Evolutionary conservation across 2,329 filamentous ascomycete species (phyloP).

Genomic region (Fusarium humuli): DNA sequence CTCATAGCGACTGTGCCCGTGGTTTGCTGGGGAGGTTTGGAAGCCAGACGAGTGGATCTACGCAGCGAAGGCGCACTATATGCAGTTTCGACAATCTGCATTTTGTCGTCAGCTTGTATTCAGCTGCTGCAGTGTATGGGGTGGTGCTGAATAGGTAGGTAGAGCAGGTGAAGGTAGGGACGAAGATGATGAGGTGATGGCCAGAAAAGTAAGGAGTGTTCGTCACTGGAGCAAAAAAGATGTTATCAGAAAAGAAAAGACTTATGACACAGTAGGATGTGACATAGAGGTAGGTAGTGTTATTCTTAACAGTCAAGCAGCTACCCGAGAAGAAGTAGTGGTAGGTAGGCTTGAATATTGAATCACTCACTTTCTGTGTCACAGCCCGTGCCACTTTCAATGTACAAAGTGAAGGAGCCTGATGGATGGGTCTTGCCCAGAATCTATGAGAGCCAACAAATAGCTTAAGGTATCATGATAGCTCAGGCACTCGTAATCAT

Average conservation of each 20-base stretch:
- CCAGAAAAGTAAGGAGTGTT: not conserved
- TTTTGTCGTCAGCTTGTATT: constrained; percentile 16
- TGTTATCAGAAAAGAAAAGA: not conserved
- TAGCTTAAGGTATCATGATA: constrained; percentile 16
- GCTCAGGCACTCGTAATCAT: not conserved
- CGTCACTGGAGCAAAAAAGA: not conserved
- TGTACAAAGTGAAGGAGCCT: not conserved
- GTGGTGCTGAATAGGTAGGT: not conserved
- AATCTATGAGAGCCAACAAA: not conserved
- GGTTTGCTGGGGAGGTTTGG: constrained; percentile 1
- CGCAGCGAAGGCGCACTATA: constrained; percentile 16
- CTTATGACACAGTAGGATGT: not conserved
- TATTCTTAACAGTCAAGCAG: not conserved
- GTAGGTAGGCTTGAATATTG: not conserved
- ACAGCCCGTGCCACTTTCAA: not conserved
- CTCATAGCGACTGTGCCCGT: constrained; percentile 24
- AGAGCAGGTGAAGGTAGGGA: not conserved
- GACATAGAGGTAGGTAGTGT: constrained; percentile 1
- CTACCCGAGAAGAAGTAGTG: not conserved
- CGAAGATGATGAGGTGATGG: not conserved
- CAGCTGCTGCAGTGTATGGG: constrained; percentile 3
- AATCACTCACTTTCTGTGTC: constrained; percentile 9
- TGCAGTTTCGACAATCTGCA: constrained; percentile 11
- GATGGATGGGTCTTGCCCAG: not conserved
- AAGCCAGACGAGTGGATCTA: constrained; percentile 38